These are phyloP conservation scores for Fusarium decemcellulare DNA, from an alignment of 2,329 filamentous ascomycete genomes.

Conservation along the genomic window DNA sequence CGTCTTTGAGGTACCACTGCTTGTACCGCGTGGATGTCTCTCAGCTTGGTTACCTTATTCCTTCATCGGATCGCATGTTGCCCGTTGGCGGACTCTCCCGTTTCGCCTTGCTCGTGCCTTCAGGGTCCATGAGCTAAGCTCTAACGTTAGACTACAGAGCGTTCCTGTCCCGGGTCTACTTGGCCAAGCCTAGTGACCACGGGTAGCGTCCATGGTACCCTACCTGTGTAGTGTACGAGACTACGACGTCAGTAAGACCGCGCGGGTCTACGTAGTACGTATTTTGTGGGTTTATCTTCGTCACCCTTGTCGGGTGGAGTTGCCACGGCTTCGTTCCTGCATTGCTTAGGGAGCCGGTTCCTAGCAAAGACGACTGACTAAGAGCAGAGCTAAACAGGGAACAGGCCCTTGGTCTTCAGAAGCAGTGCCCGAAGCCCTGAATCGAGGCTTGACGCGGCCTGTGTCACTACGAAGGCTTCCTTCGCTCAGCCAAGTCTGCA, in stretches of 20 bases:
- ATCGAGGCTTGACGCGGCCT: constrained; percentile 24
- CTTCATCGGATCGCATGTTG: constrained; percentile 23
- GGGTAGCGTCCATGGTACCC: constrained; percentile 6
- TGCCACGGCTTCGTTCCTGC: constrained; percentile 47
- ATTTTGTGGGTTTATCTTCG: constrained; percentile 36
- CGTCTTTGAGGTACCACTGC: constrained; percentile 24
- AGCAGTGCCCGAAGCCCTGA: constrained; percentile 33
- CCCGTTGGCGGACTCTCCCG: constrained; percentile 8
- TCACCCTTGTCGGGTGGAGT: constrained; percentile 36
- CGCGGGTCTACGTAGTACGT: constrained; percentile 19
- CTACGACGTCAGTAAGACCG: constrained; percentile 38
- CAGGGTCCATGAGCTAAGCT: constrained; percentile 17
- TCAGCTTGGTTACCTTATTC: constrained; percentile 26
- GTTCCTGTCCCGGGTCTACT: constrained; percentile 19
- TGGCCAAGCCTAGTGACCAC: constrained; percentile 1
- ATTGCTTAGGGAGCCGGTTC: constrained; percentile 44
- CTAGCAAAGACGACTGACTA: constrained; percentile 28
- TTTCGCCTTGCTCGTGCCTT: constrained; percentile 8
- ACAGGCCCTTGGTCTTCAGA: constrained; percentile 28
- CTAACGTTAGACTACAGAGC: constrained; percentile 6
- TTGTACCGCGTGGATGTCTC: constrained; percentile 26
- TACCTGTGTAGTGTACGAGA: constrained; percentile 20
- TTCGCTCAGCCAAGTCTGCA: constrained; percentile 16
- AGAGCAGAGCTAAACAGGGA: constrained; percentile 34
- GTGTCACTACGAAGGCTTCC: constrained; percentile 28